These are phyloP conservation scores for Epithele typhae DNA, from an alignment of 768 basidiomycete species.

Conservation along the genomic window DNA sequence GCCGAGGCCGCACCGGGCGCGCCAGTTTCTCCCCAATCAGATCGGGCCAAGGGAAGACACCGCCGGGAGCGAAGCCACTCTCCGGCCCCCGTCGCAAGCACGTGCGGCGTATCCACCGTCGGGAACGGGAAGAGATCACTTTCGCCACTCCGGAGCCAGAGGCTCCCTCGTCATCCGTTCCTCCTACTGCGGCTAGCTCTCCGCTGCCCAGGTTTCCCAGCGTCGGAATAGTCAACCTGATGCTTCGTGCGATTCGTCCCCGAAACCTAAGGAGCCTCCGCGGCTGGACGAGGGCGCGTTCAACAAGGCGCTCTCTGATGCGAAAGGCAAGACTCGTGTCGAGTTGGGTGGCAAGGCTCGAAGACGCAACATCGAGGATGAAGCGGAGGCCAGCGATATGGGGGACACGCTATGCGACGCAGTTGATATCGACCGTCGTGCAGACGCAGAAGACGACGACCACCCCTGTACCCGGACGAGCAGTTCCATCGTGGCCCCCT, in stretches of 20 bases:
- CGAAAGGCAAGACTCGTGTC: conserved; percentile 7
- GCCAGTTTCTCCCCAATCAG: conserved; percentile 5
- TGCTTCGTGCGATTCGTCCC: not conserved
- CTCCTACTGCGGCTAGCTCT: conserved; percentile 1
- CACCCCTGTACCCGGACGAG: not conserved
- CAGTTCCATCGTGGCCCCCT: too few relatives aligned
- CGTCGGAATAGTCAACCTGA: not conserved
- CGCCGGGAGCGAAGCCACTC: not conserved
- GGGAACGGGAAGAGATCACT: conserved; percentile 1
- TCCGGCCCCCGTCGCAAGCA: conserved; percentile 4
- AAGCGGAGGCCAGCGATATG: not conserved
- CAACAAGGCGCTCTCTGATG: conserved; percentile 20
- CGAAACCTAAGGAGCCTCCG: conserved; percentile 14
- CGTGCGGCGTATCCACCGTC: conserved; percentile 2
- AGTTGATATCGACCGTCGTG: conserved; percentile 2
- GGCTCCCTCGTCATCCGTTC: not conserved
- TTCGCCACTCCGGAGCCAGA: conserved; percentile 6
- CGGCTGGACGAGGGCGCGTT: conserved; percentile 21
- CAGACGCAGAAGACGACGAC: conserved; percentile 1
- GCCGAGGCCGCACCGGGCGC: not conserved
- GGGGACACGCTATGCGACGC: not conserved
- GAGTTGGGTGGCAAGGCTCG: conserved; percentile 1
- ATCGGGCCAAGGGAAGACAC: conserved; percentile 6
- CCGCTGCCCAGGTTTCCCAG: conserved; percentile 4
- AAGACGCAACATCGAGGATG: conserved; percentile 5